Base-by-base conservation (phyloP, 805 yeast genomes). In the Komagataella kurtzmanii region DNA sequence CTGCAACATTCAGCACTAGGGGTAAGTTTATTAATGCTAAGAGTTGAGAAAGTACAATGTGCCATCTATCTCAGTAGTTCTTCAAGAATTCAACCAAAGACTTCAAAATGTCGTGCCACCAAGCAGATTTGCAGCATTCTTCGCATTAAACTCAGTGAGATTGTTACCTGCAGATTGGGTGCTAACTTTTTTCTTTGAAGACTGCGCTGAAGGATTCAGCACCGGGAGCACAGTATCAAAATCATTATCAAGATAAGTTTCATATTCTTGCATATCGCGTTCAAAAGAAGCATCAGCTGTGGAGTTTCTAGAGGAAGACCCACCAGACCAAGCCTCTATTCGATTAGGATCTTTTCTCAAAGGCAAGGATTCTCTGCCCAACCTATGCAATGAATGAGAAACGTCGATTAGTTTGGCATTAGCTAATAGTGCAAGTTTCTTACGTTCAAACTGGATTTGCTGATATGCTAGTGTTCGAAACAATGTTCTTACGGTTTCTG, bases 361-460 rank as follows among this genome's bases (percentile, higher is more conserved):
- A 3, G 79, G 76, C 50, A 78, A 71, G 44, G 74, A 69, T 55
- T 83, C 90, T 52, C 97, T 67, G 17, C 96, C 96, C 44, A 93
- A 70, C 52, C 96, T 71, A 45, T 93, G 78, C 45, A 93, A 74
- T 0, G 68, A 65, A 47, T 67, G 66, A 10, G 58, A 57, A 7
- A 67, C 63, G 49, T 56, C 56, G 45, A 63, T 60, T 53, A 66
- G 51, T 51, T 67, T 53, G 91, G 76, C 53, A 79, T 80, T 57
- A 74, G 77, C 61, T 83, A 95, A 73, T 44, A 84, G 74, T 52
- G 80, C 76, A 50, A 93, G 72, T 49, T 85, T 81, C 59, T 87
- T 83, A 47, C 98, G 76, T 68, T 90, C 97, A 57, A 82, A 86
- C 54, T 88, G 96, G 47, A 93, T 89, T 58, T 81, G 81, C 55